A percentile compares a stretch with the other conserved stretches of the same genome.
Conservation (phyloP, 179 eudicot species). For the Silene noctiflora region DNA sequence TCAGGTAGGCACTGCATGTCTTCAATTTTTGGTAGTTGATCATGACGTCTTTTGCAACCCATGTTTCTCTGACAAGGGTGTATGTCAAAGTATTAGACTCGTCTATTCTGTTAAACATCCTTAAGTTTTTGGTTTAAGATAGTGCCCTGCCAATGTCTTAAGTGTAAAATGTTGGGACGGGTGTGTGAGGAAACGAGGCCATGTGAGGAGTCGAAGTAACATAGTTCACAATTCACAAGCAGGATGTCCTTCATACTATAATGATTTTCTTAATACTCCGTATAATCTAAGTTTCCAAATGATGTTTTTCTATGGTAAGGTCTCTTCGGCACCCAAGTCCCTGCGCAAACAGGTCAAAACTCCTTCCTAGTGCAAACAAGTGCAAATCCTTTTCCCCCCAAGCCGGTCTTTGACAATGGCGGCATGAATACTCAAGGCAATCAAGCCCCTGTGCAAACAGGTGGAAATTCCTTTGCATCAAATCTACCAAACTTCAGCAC, state of each 20-base stretch:
- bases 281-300: not conserved
- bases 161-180: not conserved
- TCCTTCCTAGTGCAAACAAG: conserved; percentile 35
- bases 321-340: conserved; percentile 45
- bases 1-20: conserved; percentile 31
- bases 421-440: conserved; percentile 20
- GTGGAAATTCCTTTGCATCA: conserved; percentile 28
- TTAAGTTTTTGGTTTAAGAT: not conserved
- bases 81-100: not conserved
- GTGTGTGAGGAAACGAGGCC: not conserved
- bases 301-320: conserved; percentile 12
- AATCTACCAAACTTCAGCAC: conserved; percentile 34
- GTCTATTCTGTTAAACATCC: not conserved
- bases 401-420: conserved; percentile 14
- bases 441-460: conserved; percentile 21
- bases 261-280: not conserved
- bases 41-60: not conserved
- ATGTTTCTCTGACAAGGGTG: not conserved
- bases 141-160: not conserved
- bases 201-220: not conserved
- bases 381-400: conserved; percentile 31
- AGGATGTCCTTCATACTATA: not conserved
- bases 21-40: not conserved
- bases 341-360: conserved; percentile 39
- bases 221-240: not conserved